Base-by-base conservation (phyloP, 805 yeast species). In the Wickerhamiella galacta region DNA sequence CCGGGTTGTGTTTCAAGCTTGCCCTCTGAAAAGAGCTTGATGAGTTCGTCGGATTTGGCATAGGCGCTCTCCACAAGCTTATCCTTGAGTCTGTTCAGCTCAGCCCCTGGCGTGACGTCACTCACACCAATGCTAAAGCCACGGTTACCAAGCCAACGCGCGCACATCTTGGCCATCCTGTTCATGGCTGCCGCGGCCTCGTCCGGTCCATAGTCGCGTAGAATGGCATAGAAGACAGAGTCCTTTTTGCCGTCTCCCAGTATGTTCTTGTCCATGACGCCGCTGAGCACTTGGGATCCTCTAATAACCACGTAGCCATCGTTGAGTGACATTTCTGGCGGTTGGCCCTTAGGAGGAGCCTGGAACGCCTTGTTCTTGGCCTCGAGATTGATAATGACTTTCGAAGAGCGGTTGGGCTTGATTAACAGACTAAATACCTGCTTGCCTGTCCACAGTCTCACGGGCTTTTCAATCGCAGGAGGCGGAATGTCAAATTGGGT, bases 151-250 rank as follows among this genome's bases (percentile, higher is more conserved):
- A 90, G 63, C 54, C 59, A 90, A 48, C 99, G 65, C 1, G 99
- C 96, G 65, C 96, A 85, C 46, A 92, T 59, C 58, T 92, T 92
- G n/a, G 99, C 95, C 96, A 90, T 85, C 53, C 98, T 66, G 56
- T 92, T 87, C 98, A 90, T 90, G 4, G 96, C 94, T 17, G 60
- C 62, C 3, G 95, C 95, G 1, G 98, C 96, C 46, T 78, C 95
- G 43, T 74, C 77, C 4, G 98, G 79, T n/a, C 99, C 98, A 53
- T 76, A 85, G 53, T 90, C 99, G 58, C 98, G 67, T 39, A 90
- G 59, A 42, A 90, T 90, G 0, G 95, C 82, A 52, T 92, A 90
- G 49, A 90, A 90, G 0, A 90, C 93, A 5, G 95, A 83, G 51
- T 81, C 92, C 54, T 90, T 90, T 54, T 92, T 90, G 58, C 99